phyloP scores from a whole-genome alignment of 2,329 filamentous ascomycete species.

The Pseudogymnoascus sp. region DNA sequence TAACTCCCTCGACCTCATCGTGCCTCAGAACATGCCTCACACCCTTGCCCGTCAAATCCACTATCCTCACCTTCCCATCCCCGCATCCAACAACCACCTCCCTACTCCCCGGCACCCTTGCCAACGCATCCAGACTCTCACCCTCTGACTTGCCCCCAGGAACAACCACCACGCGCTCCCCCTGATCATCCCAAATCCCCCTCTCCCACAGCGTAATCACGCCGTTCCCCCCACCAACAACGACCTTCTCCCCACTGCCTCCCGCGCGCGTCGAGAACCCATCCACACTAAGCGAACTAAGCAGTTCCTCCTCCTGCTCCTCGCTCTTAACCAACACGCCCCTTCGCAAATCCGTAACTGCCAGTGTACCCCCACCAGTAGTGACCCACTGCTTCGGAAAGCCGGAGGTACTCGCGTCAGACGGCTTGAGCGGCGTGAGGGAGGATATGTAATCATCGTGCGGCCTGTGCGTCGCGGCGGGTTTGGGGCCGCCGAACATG shows the following conservation, averaged over 20 bases:
- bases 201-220: conserved; percentile 90
- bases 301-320: conserved; percentile 87
- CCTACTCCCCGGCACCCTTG: conserved; percentile 62
- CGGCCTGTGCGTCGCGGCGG: conserved; percentile 72
- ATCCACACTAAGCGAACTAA: conserved; percentile 71
- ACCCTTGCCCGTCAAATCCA: conserved; percentile 67
- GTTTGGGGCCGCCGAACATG: conserved; percentile 49
- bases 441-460: conserved; percentile 92
- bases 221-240: conserved; percentile 69
- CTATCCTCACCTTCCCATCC: conserved; percentile 70
- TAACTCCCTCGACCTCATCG: conserved; percentile 80
- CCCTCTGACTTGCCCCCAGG: conserved; percentile 49
- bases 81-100: conserved; percentile 73
- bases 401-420: conserved; percentile 73
- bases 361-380: conserved; percentile 83
- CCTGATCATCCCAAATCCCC: conserved; percentile 90
- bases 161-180: conserved; percentile 76
- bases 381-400: conserved; percentile 93
- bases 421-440: conserved; percentile 72
- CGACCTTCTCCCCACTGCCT: conserved; percentile 64
- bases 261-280: conserved; percentile 56
- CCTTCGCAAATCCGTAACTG: conserved; percentile 78
- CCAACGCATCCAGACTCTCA: conserved; percentile 75
- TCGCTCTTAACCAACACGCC: conserved; percentile 85
- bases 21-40: conserved; percentile 55